phyloP scores from a whole-genome alignment of 2,329 filamentous ascomycete species.

The Dothiorella sarmentorum region DNA sequence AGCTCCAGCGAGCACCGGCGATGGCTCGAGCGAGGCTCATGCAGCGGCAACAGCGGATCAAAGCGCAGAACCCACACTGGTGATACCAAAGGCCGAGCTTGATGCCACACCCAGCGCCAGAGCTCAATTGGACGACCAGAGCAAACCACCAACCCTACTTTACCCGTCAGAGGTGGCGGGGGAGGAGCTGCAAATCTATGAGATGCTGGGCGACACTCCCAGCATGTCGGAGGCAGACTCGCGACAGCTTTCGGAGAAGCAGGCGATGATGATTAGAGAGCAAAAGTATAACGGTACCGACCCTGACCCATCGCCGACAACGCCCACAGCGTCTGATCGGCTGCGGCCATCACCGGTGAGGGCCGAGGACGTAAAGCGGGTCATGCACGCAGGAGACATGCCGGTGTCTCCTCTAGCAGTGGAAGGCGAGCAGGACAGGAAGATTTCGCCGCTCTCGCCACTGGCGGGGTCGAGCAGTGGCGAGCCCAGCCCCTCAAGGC shows the following conservation, averaged over 20 bases:
- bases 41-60: not conserved
- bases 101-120: slow-evolving; percentile 3
- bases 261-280: slow-evolving; percentile 46
- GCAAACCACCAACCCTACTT: not conserved
- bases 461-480: slow-evolving; percentile 26
- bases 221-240: slow-evolving; percentile 50
- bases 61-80: slow-evolving; percentile 23
- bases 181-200: slow-evolving; percentile 41
- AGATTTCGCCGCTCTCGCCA: slow-evolving; percentile 30
- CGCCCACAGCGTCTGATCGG: slow-evolving; percentile 7
- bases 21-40: slow-evolving; percentile 5
- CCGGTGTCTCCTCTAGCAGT: slow-evolving; percentile 3
- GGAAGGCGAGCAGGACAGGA: slow-evolving; percentile 6
- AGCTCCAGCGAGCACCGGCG: slow-evolving; percentile 1
- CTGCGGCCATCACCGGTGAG: slow-evolving; percentile 10
- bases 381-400: not conserved
- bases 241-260: slow-evolving; percentile 47
- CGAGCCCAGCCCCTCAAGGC: slow-evolving; percentile 24
- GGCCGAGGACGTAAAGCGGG: slow-evolving; percentile 14
- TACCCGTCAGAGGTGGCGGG: slow-evolving; percentile 32
- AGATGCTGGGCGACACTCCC: slow-evolving; percentile 55
- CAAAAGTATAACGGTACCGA: slow-evolving; percentile 46
- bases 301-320: slow-evolving; percentile 22
- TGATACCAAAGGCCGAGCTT: slow-evolving; percentile 48
- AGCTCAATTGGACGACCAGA: not conserved